Conservation (phyloP, 306 rosid species). For the Pachyrhizus erosus region DNA sequence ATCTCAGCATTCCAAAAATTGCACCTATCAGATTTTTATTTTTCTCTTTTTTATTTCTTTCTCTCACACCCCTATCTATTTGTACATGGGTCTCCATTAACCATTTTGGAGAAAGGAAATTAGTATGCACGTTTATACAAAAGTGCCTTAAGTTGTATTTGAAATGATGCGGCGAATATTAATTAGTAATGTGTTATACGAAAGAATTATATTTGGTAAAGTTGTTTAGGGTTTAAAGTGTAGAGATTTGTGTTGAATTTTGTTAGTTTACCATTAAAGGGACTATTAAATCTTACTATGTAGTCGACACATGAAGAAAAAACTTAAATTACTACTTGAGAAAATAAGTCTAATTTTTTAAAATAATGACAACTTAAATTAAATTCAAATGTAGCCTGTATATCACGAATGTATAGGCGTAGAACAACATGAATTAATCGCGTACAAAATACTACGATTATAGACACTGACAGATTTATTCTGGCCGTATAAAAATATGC, state of each 20-base stretch:
- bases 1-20: too few relatives aligned
- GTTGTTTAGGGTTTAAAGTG: background rate
- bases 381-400: background rate
- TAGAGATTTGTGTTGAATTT: background rate
- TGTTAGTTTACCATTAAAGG: background rate
- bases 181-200: background rate
- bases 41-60: too few relatives aligned
- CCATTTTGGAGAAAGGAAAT: too few relatives aligned
- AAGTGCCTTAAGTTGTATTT: background rate
- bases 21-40: too few relatives aligned
- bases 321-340: background rate
- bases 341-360: background rate
- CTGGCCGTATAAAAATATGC: background rate
- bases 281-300: background rate
- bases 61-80: too few relatives aligned
- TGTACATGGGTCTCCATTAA: too few relatives aligned
- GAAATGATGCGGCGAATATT: background rate
- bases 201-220: background rate
- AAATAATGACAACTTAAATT: background rate
- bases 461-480: background rate
- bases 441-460: background rate
- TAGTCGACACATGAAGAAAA: background rate
- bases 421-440: background rate
- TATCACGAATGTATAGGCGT: background rate
- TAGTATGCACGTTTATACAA: too few relatives aligned